phyloP scores from a whole-genome alignment of 768 basidiomycete genomes.

The Pleurotus eryngii region DNA sequence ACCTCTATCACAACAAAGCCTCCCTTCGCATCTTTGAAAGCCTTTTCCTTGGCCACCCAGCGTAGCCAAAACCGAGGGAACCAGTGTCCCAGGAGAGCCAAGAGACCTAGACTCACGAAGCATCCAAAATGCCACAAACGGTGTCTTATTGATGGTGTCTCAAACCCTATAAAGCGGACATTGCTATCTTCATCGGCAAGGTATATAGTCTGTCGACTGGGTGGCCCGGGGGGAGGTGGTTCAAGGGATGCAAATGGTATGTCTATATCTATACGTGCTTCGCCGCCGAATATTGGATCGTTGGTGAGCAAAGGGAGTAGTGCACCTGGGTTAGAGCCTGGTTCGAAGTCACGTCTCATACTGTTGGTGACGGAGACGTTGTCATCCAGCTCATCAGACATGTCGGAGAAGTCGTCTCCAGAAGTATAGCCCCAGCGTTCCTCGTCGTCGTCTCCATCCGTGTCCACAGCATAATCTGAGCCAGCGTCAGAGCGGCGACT shows the following conservation, averaged over 20 bases:
- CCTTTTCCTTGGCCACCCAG: constrained; percentile 80
- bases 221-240: constrained; percentile 77
- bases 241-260: constrained; percentile 55
- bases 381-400: constrained; percentile 31
- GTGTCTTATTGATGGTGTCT: constrained; percentile 57
- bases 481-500: constrained; percentile 53
- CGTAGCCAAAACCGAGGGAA: constrained; percentile 88
- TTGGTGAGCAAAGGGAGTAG: constrained; percentile 63
- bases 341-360: constrained; percentile 69
- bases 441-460: constrained; percentile 56
- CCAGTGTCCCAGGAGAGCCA: constrained; percentile 89
- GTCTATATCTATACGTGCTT: constrained; percentile 81
- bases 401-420: constrained; percentile 61
- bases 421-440: constrained; percentile 95
- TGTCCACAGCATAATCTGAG: constrained; percentile 56
- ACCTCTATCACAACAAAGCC: constrained; percentile 93
- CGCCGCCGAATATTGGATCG: constrained; percentile 82
- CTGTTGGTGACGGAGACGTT: constrained; percentile 47
- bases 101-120: constrained; percentile 61
- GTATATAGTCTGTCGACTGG: constrained; percentile 82
- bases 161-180: constrained; percentile 84
- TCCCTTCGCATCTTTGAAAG: constrained; percentile 66
- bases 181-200: constrained; percentile 88
- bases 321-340: constrained; percentile 53
- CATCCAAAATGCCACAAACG: constrained; percentile 72